Conservation (phyloP, 768 basidiomycete species). For the Leccinum boreale region DNA sequence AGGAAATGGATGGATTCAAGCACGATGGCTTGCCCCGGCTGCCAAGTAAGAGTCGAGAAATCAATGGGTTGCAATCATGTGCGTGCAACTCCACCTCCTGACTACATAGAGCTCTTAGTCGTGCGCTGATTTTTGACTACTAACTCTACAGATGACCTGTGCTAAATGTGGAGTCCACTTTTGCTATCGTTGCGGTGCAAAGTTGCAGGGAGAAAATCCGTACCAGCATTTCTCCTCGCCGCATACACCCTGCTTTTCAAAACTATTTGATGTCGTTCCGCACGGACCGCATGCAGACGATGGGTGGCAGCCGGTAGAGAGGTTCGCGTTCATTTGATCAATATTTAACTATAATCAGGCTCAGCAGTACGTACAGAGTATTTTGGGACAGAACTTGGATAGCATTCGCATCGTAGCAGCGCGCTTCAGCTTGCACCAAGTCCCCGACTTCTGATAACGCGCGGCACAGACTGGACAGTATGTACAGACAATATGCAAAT, state of each 20-base stretch:
- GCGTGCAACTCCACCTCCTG: constrained; percentile 25
- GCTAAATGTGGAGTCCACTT: constrained; percentile 73
- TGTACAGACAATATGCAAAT: no score
- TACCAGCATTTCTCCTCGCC: constrained; percentile 67
- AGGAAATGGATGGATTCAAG: constrained; percentile 65
- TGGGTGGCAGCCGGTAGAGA: constrained; percentile 49
- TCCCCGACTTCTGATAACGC: no score
- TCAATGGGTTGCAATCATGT: constrained; percentile 86
- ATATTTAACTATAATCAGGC: neutral
- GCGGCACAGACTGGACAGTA: no score
- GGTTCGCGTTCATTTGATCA: constrained; percentile 28
- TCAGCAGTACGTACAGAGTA: neutral
- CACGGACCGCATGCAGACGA: constrained; percentile 25
- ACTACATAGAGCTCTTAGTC: neutral
- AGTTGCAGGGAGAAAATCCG: constrained; percentile 47
- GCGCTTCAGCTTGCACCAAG: no score
- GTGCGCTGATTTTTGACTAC: neutral
- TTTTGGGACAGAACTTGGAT: neutral
- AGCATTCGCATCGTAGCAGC: neutral
- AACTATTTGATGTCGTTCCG: constrained; percentile 56
- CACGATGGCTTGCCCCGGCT: constrained; percentile 74
- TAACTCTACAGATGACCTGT: constrained; percentile 64
- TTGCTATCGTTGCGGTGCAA: constrained; percentile 74
- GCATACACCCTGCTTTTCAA: constrained; percentile 54
- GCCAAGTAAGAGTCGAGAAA: constrained; percentile 72